Base-by-base conservation (phyloP, 108 stramenopile genomes). In the Nitzschia inconspicua region DNA sequence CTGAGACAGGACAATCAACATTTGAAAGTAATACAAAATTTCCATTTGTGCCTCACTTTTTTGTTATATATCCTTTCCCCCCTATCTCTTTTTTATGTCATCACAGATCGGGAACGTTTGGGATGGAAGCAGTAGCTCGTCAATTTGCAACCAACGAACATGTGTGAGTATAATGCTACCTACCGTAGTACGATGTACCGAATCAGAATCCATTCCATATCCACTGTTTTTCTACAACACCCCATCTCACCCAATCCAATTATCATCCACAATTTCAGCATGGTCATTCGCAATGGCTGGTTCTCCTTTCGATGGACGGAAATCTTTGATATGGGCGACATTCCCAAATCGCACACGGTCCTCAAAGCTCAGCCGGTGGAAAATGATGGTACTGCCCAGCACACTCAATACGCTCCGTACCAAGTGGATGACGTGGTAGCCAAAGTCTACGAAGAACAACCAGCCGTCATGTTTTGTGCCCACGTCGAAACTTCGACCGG, bases 401-500 rank as follows among this genome's bases (percentile, higher is more conserved):
- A 84, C 47, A 58, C 56, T 48, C 87, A 88, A 19, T 94, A 83
- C 54, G 78, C 72, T 14, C 92, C 95, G 0, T 76, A 84, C 48
- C 88, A 88, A n/a, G 84, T 94, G 41, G 89, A 92, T 39, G 79
- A 85, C 26, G 95, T 94, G 11, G 86, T 94, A 30, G 75, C 65
- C 31, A 84, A 69, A 61, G 87, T 96, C 53, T 46, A 63, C 20
- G 73, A 85, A 47, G 89, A 93, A 70, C 75, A 82, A n/a, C 95
- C 95, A 14, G 74, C 79, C 6, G 89, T 85, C 2, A 44, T 96
- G 23, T 94, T 91, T 70, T 86, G 88, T 8, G 90, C 95, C 1
- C 95, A 96, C 49, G 95, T 96, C 4, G 95, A 96, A 61, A 96
- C 95, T 0, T 80, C 80, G 24, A 92, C 92, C 19, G 95, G 95